Percentiles rank a stretch among this genome's conserved stretches.
Evolutionary conservation across 2,329 filamentous ascomycete species (phyloP).

Genomic region (Penicillium sumatraense): DNA sequence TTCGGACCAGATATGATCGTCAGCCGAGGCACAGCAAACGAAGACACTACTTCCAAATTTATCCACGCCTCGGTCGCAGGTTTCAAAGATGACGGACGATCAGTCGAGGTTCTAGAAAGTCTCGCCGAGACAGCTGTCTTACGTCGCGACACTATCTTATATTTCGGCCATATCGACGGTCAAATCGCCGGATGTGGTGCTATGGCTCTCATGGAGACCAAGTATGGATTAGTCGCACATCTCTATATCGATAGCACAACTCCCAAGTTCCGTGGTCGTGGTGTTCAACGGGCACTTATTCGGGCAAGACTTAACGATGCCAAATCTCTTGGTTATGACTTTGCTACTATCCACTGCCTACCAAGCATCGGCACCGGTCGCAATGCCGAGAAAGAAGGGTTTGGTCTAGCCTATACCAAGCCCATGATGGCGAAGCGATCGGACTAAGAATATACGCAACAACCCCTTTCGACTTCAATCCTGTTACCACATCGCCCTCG

Average conservation of each 20-base stretch:
- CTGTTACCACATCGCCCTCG: neutral
- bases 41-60: conserved; percentile 11
- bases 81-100: conserved; percentile 18
- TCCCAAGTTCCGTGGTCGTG: conserved; percentile 17
- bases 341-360: conserved; percentile 16
- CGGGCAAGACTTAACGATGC: conserved; percentile 18
- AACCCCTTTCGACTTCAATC: neutral
- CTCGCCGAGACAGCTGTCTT: conserved; percentile 17
- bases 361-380: conserved; percentile 19
- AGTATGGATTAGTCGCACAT: conserved; percentile 18
- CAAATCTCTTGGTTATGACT: conserved; percentile 13
- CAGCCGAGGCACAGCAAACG: conserved; percentile 9
- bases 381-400: conserved; percentile 23
- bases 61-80: conserved; percentile 20
- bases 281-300: conserved; percentile 21
- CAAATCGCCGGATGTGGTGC: conserved; percentile 16
- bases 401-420: conserved; percentile 23
- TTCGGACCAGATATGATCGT: conserved; percentile 11
- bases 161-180: conserved; percentile 15
- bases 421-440: conserved; percentile 13
- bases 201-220: conserved; percentile 20
- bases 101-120: conserved; percentile 9
- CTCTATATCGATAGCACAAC: conserved; percentile 25
- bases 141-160: conserved; percentile 20
- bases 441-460: neutral